Evolutionary conservation across 257 asterid species (phyloP).

Genomic region (Solanum pennellii): DNA sequence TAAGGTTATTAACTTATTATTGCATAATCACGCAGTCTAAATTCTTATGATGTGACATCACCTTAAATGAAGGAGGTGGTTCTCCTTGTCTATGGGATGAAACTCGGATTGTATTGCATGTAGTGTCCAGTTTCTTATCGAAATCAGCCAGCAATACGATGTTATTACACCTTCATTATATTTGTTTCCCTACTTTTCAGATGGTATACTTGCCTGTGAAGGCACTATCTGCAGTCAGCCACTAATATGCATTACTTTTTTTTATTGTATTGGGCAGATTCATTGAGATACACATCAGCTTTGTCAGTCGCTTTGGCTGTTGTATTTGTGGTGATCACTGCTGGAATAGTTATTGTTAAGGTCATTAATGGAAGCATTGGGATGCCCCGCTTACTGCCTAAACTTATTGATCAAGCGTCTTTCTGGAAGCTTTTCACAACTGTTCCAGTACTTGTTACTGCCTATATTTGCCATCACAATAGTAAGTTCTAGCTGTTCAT

Average conservation of each 20-base stretch:
- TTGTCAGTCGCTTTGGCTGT: slow-evolving; percentile 71
- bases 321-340: slow-evolving; percentile 72
- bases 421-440: slow-evolving; percentile 86
- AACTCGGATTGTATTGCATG: not conserved
- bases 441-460: slow-evolving; percentile 77
- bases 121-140: not conserved
- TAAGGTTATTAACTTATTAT: not conserved
- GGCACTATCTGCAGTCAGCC: not conserved
- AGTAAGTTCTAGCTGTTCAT: slow-evolving; percentile 16
- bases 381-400: slow-evolving; percentile 64
- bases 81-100: not conserved
- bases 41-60: not conserved
- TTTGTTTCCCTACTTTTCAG: not conserved
- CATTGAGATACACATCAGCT: slow-evolving; percentile 85
- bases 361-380: slow-evolving; percentile 60
- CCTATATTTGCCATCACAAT: slow-evolving; percentile 84
- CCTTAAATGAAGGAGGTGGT: not conserved
- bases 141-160: not conserved
- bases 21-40: not conserved
- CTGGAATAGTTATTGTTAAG: slow-evolving; percentile 56
- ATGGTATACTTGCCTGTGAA: not conserved
- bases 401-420: slow-evolving; percentile 64
- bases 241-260: not conserved
- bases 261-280: slow-evolving; percentile 33
- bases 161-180: not conserved